These are phyloP conservation scores for Podaxis rugospora DNA, from an alignment of 768 basidiomycete species.

Conservation along the genomic window DNA sequence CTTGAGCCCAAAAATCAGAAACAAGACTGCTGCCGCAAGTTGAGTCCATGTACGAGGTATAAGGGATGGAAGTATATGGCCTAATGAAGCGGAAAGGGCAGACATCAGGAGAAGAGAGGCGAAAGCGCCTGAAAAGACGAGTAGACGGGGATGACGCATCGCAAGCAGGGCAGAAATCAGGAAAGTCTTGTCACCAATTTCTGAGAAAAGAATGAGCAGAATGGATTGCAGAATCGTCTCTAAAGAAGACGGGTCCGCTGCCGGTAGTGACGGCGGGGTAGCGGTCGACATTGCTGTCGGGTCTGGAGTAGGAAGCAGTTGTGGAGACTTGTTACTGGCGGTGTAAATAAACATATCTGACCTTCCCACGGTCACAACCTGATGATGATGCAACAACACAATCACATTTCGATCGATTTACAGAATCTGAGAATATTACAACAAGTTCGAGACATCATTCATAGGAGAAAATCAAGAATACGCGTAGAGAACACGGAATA, in stretches of 20 bases:
- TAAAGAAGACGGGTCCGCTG: not conserved
- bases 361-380: slow-evolving; percentile 7
- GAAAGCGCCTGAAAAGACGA: slow-evolving; percentile 89
- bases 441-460: too few species aligned
- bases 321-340: not conserved
- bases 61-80: slow-evolving; percentile 81
- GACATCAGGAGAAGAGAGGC: slow-evolving; percentile 90
- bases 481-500: too few species aligned
- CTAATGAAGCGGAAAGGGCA: slow-evolving; percentile 88
- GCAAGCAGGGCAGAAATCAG: slow-evolving; percentile 83
- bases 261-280: not conserved
- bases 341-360: not conserved
- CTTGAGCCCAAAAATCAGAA: slow-evolving; percentile 85
- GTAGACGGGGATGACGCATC: slow-evolving; percentile 83
- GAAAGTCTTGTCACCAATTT: slow-evolving; percentile 96
- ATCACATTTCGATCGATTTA: too few species aligned
- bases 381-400: not conserved
- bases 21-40: slow-evolving; percentile 71
- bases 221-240: slow-evolving; percentile 75
- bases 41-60: slow-evolving; percentile 71
- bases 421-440: too few species aligned
- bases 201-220: slow-evolving; percentile 87
- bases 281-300: slow-evolving; percentile 6
- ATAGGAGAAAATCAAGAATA: too few species aligned
- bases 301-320: not conserved